Evolutionary conservation across 768 basidiomycete species (phyloP).

Genomic region (Pleurotus tuber-regium): DNA sequence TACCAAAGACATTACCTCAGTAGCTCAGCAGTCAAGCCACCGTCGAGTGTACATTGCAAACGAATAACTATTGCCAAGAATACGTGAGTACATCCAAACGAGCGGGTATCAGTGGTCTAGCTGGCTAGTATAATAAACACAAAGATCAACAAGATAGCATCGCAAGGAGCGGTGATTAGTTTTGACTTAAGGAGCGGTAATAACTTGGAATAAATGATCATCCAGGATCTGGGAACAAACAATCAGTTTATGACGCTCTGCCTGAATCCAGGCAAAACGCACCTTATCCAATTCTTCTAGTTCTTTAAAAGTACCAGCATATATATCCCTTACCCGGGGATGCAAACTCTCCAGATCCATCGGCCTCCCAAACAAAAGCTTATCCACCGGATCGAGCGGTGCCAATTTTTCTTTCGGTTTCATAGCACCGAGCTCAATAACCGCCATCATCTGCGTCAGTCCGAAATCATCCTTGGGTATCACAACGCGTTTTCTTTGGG

Average conservation of each 20-base stretch:
- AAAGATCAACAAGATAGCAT: no score
- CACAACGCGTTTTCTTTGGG: conserved; percentile 41
- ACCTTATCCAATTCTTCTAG: conserved; percentile 84
- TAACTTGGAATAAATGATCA: conserved; percentile 6
- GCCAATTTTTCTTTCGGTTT: conserved; percentile 28
- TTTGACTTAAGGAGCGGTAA: conserved; percentile 5
- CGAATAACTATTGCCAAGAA: no score
- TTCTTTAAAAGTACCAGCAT: conserved; percentile 65
- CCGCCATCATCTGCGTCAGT: conserved; percentile 79
- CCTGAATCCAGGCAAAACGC: conserved; percentile 16
- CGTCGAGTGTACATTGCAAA: no score
- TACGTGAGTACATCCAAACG: neutral
- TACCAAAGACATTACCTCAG: no score
- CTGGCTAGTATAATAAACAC: no score
- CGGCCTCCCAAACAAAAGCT: conserved; percentile 66
- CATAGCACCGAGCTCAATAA: conserved; percentile 71
- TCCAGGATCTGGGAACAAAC: conserved; percentile 1
- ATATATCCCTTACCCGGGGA: conserved; percentile 70
- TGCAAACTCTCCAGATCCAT: conserved; percentile 64
- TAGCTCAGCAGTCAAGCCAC: no score
- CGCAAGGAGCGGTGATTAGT: neutral
- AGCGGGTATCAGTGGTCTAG: no score
- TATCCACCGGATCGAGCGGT: conserved; percentile 62
- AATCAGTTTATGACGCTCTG: neutral
- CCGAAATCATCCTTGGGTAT: conserved; percentile 86